Evolutionary conservation across 2,329 filamentous ascomycete species (phyloP).

Genomic region (Chlorencoelia australis): DNA sequence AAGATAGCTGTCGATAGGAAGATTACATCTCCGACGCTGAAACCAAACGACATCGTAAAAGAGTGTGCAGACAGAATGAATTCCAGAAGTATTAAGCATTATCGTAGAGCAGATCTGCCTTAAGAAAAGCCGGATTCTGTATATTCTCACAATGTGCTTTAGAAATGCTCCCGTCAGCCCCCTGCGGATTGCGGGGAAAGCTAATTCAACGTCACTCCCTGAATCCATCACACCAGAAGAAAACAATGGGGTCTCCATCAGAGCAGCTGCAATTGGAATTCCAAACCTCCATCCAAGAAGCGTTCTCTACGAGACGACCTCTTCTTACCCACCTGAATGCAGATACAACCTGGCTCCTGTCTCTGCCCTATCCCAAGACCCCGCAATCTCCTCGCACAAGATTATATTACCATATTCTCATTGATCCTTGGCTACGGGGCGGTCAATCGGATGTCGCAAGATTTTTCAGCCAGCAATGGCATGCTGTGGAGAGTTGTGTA

Average conservation of each 20-base stretch:
- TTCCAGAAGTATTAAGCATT: too few species aligned
- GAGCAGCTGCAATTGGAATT: neutral
- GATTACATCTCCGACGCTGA: too few species aligned
- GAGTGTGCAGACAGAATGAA: too few species aligned
- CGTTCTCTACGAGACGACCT: slow-evolving; percentile 30
- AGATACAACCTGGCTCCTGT: slow-evolving; percentile 58
- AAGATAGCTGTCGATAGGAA: too few species aligned
- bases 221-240: too few species aligned
- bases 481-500: slow-evolving; percentile 43
- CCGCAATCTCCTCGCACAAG: slow-evolving; percentile 12
- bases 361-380: slow-evolving; percentile 42
- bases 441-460: slow-evolving; percentile 51
- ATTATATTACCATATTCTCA: slow-evolving; percentile 50
- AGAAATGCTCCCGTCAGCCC: too few species aligned
- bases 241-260: neutral
- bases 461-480: slow-evolving; percentile 59
- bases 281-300: slow-evolving; percentile 1
- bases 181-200: too few species aligned
- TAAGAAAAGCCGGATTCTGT: too few species aligned
- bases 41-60: too few species aligned
- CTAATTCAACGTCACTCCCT: too few species aligned
- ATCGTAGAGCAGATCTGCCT: too few species aligned
- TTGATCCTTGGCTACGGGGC: slow-evolving; percentile 56
- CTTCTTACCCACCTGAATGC: slow-evolving; percentile 56
- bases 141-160: too few species aligned